Evolutionary conservation across 352 stramenopile species (phyloP).

Genomic region (Pseudoperonospora humuli): DNA sequence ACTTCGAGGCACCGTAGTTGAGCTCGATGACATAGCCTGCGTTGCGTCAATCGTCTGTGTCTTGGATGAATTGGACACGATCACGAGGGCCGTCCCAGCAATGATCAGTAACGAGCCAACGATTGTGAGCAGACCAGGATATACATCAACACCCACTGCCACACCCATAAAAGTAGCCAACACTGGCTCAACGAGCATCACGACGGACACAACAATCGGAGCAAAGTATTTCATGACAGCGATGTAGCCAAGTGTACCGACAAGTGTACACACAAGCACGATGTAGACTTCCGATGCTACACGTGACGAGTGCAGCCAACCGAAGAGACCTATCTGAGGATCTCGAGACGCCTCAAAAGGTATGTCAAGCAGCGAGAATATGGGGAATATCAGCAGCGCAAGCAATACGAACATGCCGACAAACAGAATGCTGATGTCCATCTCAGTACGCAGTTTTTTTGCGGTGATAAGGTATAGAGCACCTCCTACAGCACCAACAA

Average conservation of each 20-base stretch:
- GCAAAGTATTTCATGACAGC: constrained; percentile 90
- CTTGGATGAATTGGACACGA: constrained; percentile 65
- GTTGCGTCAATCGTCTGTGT: constrained; percentile 84
- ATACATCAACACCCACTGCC: constrained; percentile 53
- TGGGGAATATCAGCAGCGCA: constrained; percentile 51
- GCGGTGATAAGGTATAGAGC: constrained; percentile 69
- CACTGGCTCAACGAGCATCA: constrained; percentile 86
- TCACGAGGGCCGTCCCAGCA: constrained; percentile 57
- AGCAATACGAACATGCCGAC: constrained; percentile 63
- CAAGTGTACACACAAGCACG: constrained; percentile 78
- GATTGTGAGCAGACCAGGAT: constrained; percentile 71
- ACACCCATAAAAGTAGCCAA: constrained; percentile 71
- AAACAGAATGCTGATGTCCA: constrained; percentile 61
- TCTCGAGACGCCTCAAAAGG: constrained; percentile 67
- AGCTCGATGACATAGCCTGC: constrained; percentile 48
- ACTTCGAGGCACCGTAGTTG: constrained; percentile 33
- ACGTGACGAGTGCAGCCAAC: constrained; percentile 68
- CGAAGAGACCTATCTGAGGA: constrained; percentile 68
- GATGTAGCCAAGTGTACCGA: constrained; percentile 84
- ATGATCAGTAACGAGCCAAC: constrained; percentile 57
- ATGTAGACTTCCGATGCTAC: constrained; percentile 76
- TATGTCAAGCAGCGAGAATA: constrained; percentile 57
- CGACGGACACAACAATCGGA: constrained; percentile 82
- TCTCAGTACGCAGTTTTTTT: constrained; percentile 57
- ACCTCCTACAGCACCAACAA: constrained; percentile 61